A percentile compares a stretch with the other conserved stretches of the same genome.
phyloP scores from a whole-genome alignment of 2,329 filamentous ascomycete genomes.

The Ceratocystis cubensis region DNA sequence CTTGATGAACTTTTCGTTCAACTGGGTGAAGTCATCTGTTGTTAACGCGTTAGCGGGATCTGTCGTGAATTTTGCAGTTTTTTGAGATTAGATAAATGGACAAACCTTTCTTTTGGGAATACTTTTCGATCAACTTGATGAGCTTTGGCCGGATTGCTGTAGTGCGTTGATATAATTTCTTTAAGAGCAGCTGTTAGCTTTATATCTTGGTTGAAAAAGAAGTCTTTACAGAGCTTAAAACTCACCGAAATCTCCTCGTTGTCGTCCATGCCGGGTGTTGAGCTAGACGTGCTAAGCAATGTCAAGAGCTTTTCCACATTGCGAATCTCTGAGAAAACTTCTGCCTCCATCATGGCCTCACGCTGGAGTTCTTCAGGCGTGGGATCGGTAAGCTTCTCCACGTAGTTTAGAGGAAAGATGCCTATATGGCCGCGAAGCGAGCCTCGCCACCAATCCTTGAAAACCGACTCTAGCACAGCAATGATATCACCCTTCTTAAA shows the following conservation, averaged over 20 bases:
- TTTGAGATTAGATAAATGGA: not conserved
- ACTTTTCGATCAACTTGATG: slow-evolving; percentile 96
- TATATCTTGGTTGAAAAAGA: not conserved
- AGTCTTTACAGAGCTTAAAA: slow-evolving; percentile 15
- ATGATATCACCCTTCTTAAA: slow-evolving; percentile 97
- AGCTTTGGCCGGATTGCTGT: slow-evolving; percentile 89
- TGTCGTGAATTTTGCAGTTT: not conserved
- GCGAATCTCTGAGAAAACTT: slow-evolving; percentile 53
- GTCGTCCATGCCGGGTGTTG: slow-evolving; percentile 69
- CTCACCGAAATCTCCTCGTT: slow-evolving; percentile 89
- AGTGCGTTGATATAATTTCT: slow-evolving; percentile 82
- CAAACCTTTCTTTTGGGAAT: slow-evolving; percentile 94
- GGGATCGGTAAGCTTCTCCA: slow-evolving; percentile 91
- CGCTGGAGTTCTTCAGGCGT: slow-evolving; percentile 87
- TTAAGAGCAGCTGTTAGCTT: slow-evolving; percentile 10
- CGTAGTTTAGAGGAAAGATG: slow-evolving; percentile 97
- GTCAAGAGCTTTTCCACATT: slow-evolving; percentile 64
- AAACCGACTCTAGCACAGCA: slow-evolving; percentile 91
- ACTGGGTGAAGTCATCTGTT: slow-evolving; percentile 88
- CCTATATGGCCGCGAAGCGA: slow-evolving; percentile 88
- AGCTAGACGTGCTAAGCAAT: slow-evolving; percentile 74
- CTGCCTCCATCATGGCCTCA: slow-evolving; percentile 86
- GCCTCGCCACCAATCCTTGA: slow-evolving; percentile 99
- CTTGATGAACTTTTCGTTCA: slow-evolving; percentile 99
- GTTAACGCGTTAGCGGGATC: slow-evolving; percentile 4